Conservation (phyloP, 805 yeast genomes). For the Blastobotrys chiropterorum region DNA sequence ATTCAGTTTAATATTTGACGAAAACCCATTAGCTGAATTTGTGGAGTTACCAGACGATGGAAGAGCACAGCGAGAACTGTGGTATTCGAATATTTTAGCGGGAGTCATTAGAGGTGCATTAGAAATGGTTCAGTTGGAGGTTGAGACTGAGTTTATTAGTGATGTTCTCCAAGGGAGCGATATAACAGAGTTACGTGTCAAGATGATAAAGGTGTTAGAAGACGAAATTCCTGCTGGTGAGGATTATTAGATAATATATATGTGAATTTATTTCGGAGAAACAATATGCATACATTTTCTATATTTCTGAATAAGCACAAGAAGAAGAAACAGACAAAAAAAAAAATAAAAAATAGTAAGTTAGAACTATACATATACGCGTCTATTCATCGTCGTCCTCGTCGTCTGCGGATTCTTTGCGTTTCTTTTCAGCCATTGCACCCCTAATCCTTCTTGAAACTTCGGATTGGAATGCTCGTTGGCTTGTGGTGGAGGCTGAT, state of each 20-base stretch:
- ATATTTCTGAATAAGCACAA: not conserved
- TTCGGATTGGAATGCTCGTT: slow-evolving; percentile 17
- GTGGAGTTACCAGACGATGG: slow-evolving; percentile 89
- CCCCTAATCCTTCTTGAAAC: slow-evolving; percentile 21
- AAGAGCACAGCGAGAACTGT: slow-evolving; percentile 59
- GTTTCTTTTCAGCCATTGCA: slow-evolving; percentile 21
- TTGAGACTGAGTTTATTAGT: slow-evolving; percentile 71
- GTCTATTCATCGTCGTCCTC: slow-evolving; percentile 1
- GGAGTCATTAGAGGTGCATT: slow-evolving; percentile 89
- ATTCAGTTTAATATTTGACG: slow-evolving; percentile 66
- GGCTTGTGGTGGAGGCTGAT: slow-evolving; percentile 10
- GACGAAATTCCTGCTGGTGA: slow-evolving; percentile 98
- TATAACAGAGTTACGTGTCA: slow-evolving; percentile 70
- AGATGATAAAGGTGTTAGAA: slow-evolving; percentile 63
- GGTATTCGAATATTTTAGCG: slow-evolving; percentile 88
- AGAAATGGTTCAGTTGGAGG: slow-evolving; percentile 89
- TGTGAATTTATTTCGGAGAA: not conserved
- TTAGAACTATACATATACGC: not conserved
- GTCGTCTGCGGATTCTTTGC: slow-evolving; percentile 10
- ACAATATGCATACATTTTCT: not conserved
- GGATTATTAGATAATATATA: slow-evolving; percentile 35
- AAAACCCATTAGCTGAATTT: slow-evolving; percentile 90
- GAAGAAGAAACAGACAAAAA: not conserved
- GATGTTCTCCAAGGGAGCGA: slow-evolving; percentile 82
- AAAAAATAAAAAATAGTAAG: not conserved